phyloP scores from a whole-genome alignment of 257 asterid genomes.

The Handroanthus guayacan region DNA sequence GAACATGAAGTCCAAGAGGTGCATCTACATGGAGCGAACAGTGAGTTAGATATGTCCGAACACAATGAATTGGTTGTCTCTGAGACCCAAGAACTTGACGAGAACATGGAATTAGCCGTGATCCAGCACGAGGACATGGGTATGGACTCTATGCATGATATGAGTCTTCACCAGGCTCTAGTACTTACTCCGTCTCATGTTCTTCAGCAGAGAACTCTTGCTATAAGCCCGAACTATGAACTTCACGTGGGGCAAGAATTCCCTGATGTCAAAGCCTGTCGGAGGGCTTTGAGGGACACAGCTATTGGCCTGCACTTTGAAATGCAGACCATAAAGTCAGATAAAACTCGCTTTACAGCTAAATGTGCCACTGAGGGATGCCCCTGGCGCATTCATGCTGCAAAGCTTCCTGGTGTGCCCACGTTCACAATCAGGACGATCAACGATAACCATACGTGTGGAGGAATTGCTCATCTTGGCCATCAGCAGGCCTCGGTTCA shows the following conservation, averaged over 20 bases:
- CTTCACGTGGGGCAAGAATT: constrained; percentile 97
- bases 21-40: constrained; percentile 55
- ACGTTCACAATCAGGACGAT: constrained; percentile 92
- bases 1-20: constrained; percentile 56
- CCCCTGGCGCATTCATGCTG: constrained; percentile 98
- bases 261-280: constrained; percentile 85
- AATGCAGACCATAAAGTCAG: constrained; percentile 91
- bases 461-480: constrained; percentile 87
- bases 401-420: constrained; percentile 95
- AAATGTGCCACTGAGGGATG: constrained; percentile 87
- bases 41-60: constrained; percentile 62
- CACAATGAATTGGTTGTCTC: constrained; percentile 61
- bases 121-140: constrained; percentile 70
- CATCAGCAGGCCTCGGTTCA: constrained; percentile 99
- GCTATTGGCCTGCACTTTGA: constrained; percentile 96
- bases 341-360: constrained; percentile 93
- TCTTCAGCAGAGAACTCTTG: constrained; percentile 77
- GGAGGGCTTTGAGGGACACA: constrained; percentile 92
- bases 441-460: constrained; percentile 80
- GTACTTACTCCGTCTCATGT: constrained; percentile 65
- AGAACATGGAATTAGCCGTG: constrained; percentile 69
- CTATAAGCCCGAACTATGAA: constrained; percentile 63
- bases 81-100: constrained; percentile 73
- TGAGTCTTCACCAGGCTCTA: constrained; percentile 57
- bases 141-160: constrained; percentile 59